Base-by-base conservation (phyloP, 148 eudicot species). In the Rhododendron vialii region DNA sequence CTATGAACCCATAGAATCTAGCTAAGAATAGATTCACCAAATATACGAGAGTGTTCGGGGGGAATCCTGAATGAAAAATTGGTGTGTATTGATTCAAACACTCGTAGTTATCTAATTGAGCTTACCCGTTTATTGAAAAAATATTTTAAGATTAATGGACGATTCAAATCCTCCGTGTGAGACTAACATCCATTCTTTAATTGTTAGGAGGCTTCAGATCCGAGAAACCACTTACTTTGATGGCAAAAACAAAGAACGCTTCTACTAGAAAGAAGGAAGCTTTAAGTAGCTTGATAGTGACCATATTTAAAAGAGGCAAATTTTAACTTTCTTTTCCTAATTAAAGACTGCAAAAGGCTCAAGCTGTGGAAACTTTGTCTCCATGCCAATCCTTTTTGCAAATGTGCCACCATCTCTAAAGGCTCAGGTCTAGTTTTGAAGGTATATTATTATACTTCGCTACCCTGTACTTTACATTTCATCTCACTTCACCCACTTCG, bases 301-400 rank as follows among this genome's bases (percentile, higher is more conserved):
- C 89, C 89, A 86, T 83, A 88, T 41, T 85, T 87, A 89, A 88
- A 92, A 87, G 85, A 20, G 85, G 90, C 88, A 89, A 89, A 88
- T 92, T 90, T 82, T 33, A 51, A 35, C 85, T 87, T 83, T 48
- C 78, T 51, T 89, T 86, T 86, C 81, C 81, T 83, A 41, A 41
- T 41, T 41, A 88, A 91, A 90, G 90, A 90, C 94, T 92, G 95
- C 90, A 88, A 93, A 93, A 89, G 93, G 20, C 86, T 91, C 87
- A 83, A 65, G 85, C 43, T 92, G 94, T 93, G 91, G 93, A 93
- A 92, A 92, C 95, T 92, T 93, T 92, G 94, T 93, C 93, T 85
- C 92, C 91, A 90, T 87, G 71, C 67, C 77, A 85, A 50, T 83
- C 84, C 83, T 33, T 57, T 41, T 85, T 89, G 65, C 51, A 13